A percentile compares a stretch with the other conserved stretches of the same genome.
Conservation (phyloP, 441 rosid species). For the Breynia disticha region DNA sequence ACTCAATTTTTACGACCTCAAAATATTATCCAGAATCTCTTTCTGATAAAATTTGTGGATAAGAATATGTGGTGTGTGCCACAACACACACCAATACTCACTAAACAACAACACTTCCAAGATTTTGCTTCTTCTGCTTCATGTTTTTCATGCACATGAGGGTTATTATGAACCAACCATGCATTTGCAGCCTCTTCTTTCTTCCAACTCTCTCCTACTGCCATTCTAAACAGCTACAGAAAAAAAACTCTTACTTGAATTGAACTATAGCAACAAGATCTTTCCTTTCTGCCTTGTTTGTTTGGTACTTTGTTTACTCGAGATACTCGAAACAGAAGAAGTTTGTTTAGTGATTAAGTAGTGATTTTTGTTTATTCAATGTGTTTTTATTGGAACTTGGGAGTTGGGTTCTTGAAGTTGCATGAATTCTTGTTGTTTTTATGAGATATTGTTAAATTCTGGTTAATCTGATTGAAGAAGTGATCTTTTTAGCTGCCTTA, state of each 20-base stretch:
- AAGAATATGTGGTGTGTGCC: slow-evolving; percentile 27
- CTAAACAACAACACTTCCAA: slow-evolving; percentile 8
- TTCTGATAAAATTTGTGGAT: slow-evolving; percentile 45
- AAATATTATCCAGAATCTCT: slow-evolving; percentile 20
- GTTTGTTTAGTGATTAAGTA: too few species aligned
- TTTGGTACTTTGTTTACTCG: background rate
- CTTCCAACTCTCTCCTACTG: slow-evolving; percentile 6
- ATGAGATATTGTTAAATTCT: background rate
- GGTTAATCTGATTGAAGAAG: too few species aligned
- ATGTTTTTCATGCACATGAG: slow-evolving; percentile 13
- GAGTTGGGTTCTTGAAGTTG: too few species aligned
- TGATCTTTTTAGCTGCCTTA: too few species aligned
- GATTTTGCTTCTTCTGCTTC: slow-evolving; percentile 5
- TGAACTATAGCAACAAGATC: too few species aligned
- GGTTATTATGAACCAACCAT: slow-evolving; percentile 1
- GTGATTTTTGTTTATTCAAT: too few species aligned
- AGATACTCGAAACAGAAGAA: too few species aligned
- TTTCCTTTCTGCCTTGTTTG: background rate
- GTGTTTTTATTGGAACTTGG: background rate
- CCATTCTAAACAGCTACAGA: slow-evolving; percentile 17
- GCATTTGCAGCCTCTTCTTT: slow-evolving; percentile 2
- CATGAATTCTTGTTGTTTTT: too few species aligned
- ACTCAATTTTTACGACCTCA: slow-evolving; percentile 12
- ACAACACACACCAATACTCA: slow-evolving; percentile 21
- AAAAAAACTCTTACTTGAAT: too few species aligned